These are phyloP conservation scores for Dissoconium aciculare DNA, from an alignment of 2,329 filamentous ascomycete genomes.

Conservation along the genomic window DNA sequence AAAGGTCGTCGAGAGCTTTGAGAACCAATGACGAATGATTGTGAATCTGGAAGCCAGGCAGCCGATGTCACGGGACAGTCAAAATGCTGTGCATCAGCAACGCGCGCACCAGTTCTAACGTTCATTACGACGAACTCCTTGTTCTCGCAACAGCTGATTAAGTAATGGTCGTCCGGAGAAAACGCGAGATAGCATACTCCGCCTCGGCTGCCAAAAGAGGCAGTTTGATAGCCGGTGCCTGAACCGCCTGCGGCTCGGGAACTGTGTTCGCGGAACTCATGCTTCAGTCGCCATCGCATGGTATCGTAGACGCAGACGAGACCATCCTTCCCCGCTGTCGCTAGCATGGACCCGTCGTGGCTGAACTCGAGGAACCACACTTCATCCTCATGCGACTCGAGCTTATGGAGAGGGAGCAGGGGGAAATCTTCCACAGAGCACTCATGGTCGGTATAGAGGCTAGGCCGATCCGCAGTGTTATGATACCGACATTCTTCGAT, in stretches of 20 bases:
- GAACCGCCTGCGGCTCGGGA: constrained; percentile 8
- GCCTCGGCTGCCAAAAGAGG: constrained; percentile 30
- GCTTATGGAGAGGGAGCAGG: constrained; percentile 51
- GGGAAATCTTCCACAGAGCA: constrained; percentile 75
- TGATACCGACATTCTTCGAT: constrained; percentile 78
- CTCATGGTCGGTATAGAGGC: constrained; percentile 74
- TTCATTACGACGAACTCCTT: constrained; percentile 23
- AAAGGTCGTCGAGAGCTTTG: constrained; percentile 54
- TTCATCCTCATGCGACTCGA: constrained; percentile 62
- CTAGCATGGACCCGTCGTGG: constrained; percentile 66
- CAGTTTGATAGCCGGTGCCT: constrained; percentile 1
- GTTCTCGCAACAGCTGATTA: constrained; percentile 57
- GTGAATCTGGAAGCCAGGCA: constrained; percentile 70
- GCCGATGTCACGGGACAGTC: constrained; percentile 77
- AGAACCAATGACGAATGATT: constrained; percentile 64
- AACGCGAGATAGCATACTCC: constrained; percentile 65
- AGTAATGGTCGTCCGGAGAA: constrained; percentile 78
- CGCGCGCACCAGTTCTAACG: constrained; percentile 36
- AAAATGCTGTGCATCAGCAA: constrained; percentile 54
- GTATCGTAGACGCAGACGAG: constrained; percentile 73
- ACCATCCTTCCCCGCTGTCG: constrained; percentile 64
- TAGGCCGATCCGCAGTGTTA: constrained; percentile 62
- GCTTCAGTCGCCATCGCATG: constrained; percentile 48
- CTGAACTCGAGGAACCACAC: constrained; percentile 90
- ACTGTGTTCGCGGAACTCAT: constrained; percentile 26